Percentiles rank a stretch among this genome's conserved stretches.
Conservation (phyloP, 495 filamentous ascomycete species). For the Annulohypoxylon bovei region DNA sequence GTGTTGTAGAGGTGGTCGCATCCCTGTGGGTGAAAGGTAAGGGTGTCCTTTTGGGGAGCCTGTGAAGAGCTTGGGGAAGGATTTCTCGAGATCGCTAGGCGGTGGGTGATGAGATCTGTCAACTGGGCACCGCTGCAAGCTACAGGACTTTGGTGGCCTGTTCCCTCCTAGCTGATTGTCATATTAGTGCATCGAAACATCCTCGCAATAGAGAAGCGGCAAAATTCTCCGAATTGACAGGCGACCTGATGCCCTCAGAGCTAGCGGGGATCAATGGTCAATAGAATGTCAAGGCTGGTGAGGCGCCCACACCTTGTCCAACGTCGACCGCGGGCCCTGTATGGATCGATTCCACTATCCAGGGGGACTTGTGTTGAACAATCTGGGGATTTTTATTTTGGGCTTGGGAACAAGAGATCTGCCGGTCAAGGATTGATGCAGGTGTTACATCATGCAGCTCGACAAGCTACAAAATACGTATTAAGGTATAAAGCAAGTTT, state of each 20-base stretch:
- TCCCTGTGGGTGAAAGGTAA: constrained; percentile 35
- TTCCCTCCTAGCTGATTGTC: constrained; percentile 21
- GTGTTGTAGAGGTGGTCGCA: constrained; percentile 25
- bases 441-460: constrained; percentile 42
- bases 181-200: constrained; percentile 37
- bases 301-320: constrained; percentile 37
- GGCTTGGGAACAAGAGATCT: constrained; percentile 43
- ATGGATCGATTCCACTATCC: constrained; percentile 36
- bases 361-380: constrained; percentile 24
- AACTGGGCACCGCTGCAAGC: constrained; percentile 44
- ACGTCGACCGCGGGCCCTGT: constrained; percentile 31
- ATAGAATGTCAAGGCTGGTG: constrained; percentile 29
- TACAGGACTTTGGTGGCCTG: constrained; percentile 23
- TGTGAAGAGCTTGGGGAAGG: constrained; percentile 11
- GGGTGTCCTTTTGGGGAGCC: constrained; percentile 12
- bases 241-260: constrained; percentile 32
- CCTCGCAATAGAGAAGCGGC: constrained; percentile 38
- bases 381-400: constrained; percentile 42
- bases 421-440: constrained; percentile 50
- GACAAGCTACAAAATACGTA: constrained; percentile 19
- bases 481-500: neutral
- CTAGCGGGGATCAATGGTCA: constrained; percentile 41
- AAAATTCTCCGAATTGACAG: constrained; percentile 47
- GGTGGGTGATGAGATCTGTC: constrained; percentile 39
- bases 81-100: constrained; percentile 24